Evolutionary conservation across 2,329 filamentous ascomycete genomes (phyloP).

Genomic region (Cadophora malorum): DNA sequence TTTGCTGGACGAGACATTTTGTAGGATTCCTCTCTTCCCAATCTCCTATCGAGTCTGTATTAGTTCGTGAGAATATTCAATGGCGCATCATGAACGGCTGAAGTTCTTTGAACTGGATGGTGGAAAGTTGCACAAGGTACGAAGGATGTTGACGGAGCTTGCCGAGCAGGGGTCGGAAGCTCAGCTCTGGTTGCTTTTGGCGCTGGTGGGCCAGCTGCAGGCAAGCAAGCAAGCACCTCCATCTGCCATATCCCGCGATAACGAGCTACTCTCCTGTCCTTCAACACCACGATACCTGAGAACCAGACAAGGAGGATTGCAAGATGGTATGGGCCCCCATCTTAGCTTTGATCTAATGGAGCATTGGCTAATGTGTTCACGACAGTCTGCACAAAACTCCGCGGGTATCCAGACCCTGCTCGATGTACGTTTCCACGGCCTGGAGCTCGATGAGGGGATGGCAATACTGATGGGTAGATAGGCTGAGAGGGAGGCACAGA

Average conservation of each 20-base stretch:
- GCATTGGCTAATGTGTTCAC: conserved; percentile 32
- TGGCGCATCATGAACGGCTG: not conserved
- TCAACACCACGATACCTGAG: conserved; percentile 27
- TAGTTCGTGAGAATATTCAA: not conserved
- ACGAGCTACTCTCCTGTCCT: conserved; percentile 25
- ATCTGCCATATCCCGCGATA: conserved; percentile 31
- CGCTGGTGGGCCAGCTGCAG: conserved; percentile 18
- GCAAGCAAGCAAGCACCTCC: conserved; percentile 6
- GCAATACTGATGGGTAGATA: conserved; percentile 51
- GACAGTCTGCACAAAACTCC: conserved; percentile 95
- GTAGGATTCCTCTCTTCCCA: not conserved
- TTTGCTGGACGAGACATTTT: conserved; percentile 91
- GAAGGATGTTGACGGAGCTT: conserved; percentile 32
- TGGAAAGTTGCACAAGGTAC: not conserved
- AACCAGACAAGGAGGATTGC: conserved; percentile 29
- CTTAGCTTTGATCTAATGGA: conserved; percentile 1
- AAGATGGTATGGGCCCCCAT: conserved; percentile 39
- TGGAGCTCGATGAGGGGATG: not conserved
- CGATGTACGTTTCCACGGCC: conserved; percentile 71
- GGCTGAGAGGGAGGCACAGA: conserved; percentile 98
- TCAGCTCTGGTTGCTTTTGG: conserved; percentile 33
- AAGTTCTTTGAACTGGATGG: not conserved
- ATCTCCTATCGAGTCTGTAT: not conserved
- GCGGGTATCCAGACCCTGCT: conserved; percentile 98
- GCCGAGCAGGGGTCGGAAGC: conserved; percentile 38